Percentiles rank a stretch among this genome's conserved stretches.
These are phyloP conservation scores for Ophiostoma sp. DNA, from an alignment of 2,329 filamentous ascomycete genomes.

Conservation along the genomic window DNA sequence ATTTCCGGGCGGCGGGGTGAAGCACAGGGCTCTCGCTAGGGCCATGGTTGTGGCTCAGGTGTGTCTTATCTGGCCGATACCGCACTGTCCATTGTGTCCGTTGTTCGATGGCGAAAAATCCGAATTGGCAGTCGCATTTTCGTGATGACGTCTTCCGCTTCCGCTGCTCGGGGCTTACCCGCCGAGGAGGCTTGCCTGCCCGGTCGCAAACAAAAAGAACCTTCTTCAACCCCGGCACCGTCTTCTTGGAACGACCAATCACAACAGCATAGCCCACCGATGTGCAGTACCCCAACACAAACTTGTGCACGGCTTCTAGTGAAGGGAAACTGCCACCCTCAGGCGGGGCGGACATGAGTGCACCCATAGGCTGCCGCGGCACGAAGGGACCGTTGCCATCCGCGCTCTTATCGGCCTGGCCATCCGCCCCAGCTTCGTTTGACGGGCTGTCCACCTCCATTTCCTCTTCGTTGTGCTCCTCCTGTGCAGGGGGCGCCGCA, in stretches of 20 bases:
- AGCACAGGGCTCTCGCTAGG: conserved; percentile 67
- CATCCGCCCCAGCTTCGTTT: conserved; percentile 24
- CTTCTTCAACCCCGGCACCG: conserved; percentile 65
- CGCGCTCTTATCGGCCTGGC: conserved; percentile 42
- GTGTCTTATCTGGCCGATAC: conserved; percentile 60
- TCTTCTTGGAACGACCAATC: conserved; percentile 68
- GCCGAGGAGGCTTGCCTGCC: conserved; percentile 61
- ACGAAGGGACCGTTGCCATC: conserved; percentile 46
- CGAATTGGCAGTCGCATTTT: conserved; percentile 68
- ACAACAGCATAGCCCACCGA: conserved; percentile 68
- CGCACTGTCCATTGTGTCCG: conserved; percentile 67
- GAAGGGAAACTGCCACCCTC: conserved; percentile 65
- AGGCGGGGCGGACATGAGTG: conserved; percentile 63
- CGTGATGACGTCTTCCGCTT: conserved; percentile 68
- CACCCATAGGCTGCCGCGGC: conserved; percentile 56
- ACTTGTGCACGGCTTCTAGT: conserved; percentile 64
- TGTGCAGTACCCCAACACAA: conserved; percentile 64
- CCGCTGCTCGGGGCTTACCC: conserved; percentile 63
- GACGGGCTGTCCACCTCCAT: conserved; percentile 52
- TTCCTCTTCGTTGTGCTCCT: conserved; percentile 48
- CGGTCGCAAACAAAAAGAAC: conserved; percentile 67
- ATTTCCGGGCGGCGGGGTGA: conserved; percentile 64
- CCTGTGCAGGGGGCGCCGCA: conserved; percentile 34
- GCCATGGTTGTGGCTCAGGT: conserved; percentile 64
- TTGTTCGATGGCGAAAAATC: conserved; percentile 69